Evolutionary conservation across 495 filamentous ascomycete genomes (phyloP), one percentile per base, ranked within the genome.

Genomic region (Lasiosphaeria ovina): DNA sequence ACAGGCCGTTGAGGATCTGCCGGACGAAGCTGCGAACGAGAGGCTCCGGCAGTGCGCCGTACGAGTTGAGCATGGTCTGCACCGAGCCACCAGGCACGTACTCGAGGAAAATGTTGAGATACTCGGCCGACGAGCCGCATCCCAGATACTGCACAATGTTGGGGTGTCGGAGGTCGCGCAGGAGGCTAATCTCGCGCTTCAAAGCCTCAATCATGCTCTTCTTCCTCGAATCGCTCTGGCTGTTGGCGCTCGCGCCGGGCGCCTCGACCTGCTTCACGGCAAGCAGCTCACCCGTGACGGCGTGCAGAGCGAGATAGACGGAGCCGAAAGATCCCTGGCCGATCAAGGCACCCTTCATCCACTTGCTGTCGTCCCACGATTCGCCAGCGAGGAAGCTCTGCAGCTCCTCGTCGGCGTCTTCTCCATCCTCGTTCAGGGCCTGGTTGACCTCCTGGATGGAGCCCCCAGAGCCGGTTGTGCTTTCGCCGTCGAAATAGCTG

Each of bases 31-130:
- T 97, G 68, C 93, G 90, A 62, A 99, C 91, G 51, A 99, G 81
- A 3, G 92, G 91, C 66, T 99, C 94, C 48, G 90, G 87, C 53
- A 97, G 86, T 14, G 92, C 91, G 59, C 96, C 95, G 77, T 99
- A 99, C 64, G 92, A 94, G 72, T 96, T 94, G 60, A 99, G 87
- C 90, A 99, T 96, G 6, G 91, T 93, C 44, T 95, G 93, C 38
- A 99, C 95, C 12, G 93, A 97, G 35, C 94, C 94, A 72, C 94
- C 94, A 36, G 94, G 91, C 7, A 99, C 94, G 75, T 99, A 99
- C 75, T 99, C 94, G 67, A 99, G 84, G 86, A 99, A 99, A 87
- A 99, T 99, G 78, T 99, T 99, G 65, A 99, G 85, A 66, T 96
- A 89, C 56, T 91, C 84, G 57, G 92, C 88, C 60, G 96, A 93